These are phyloP conservation scores for Chloranthus sessilifolius DNA, from an alignment of 164 flowering plant genomes.

Conservation along the genomic window DNA sequence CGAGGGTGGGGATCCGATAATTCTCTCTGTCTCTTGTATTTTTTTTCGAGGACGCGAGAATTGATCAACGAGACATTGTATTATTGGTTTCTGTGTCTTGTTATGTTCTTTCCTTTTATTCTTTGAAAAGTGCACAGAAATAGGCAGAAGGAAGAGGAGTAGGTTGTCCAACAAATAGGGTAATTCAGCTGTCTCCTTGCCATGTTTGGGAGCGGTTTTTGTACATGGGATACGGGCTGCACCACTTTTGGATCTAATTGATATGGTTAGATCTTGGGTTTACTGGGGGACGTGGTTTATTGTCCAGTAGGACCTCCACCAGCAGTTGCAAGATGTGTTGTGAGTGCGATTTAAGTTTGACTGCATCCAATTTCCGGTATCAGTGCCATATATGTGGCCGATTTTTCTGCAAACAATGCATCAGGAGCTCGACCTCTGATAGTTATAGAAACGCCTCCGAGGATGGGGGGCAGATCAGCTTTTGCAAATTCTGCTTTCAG, in stretches of 20 bases:
- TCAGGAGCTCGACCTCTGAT: slow-evolving; percentile 27
- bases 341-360: slow-evolving; percentile 32
- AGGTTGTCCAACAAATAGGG: too few relatives aligned
- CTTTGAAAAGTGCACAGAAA: not conserved
- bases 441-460: slow-evolving; percentile 17
- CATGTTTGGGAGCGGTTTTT: slow-evolving; percentile 11
- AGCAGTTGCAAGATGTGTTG: slow-evolving; percentile 43
- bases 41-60: not conserved
- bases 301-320: too few relatives aligned
- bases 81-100: not conserved
- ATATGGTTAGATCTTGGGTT: too few relatives aligned
- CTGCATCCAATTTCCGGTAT: slow-evolving; percentile 26
- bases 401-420: slow-evolving; percentile 50
- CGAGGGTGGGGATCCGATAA: too few relatives aligned
- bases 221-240: slow-evolving; percentile 27
- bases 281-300: too few relatives aligned
- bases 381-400: slow-evolving; percentile 59
- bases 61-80: too few relatives aligned
- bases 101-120: not conserved
- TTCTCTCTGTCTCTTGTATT: not conserved
- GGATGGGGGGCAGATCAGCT: slow-evolving; percentile 21
- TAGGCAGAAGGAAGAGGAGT: slow-evolving; percentile 2
- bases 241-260: slow-evolving; percentile 41
- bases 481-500: slow-evolving; percentile 57
- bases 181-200: slow-evolving; percentile 8